phyloP scores from a whole-genome alignment of 1,284 basidiomycete genomes.

The Trichosporon ovoides region DNA sequence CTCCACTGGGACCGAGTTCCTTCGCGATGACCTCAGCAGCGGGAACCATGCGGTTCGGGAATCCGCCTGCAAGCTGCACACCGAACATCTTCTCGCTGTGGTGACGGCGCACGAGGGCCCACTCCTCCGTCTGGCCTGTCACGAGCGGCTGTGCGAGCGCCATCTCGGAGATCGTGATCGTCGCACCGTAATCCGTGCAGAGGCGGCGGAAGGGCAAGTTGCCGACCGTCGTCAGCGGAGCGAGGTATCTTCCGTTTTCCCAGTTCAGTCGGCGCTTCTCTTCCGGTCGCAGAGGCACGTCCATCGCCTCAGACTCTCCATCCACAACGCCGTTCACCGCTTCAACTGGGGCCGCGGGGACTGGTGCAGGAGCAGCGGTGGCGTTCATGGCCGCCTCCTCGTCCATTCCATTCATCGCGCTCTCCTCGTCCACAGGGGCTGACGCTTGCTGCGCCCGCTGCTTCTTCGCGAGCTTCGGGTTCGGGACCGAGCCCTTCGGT shows the following conservation, averaged over 20 bases:
- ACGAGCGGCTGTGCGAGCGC: constrained; percentile 77
- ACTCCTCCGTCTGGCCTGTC: constrained; percentile 77
- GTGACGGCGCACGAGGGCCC: constrained; percentile 81
- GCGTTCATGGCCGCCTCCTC: constrained; percentile 27
- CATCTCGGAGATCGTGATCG: constrained; percentile 93
- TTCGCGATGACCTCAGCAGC: constrained; percentile 76
- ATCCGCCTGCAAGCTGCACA: constrained; percentile 61
- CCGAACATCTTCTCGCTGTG: constrained; percentile 86
- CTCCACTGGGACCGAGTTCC: constrained; percentile 56
- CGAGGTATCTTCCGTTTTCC: constrained; percentile 84
- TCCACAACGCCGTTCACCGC: constrained; percentile 32
- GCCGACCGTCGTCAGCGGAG: constrained; percentile 91
- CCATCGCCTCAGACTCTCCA: constrained; percentile 35
- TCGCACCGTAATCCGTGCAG: constrained; percentile 78
- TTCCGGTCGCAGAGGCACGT: constrained; percentile 57
- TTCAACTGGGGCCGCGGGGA: constrained; percentile 26
- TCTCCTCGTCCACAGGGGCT: constrained; percentile 42
- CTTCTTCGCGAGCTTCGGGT: constrained; percentile 15
- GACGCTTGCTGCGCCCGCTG: constrained; percentile 22
- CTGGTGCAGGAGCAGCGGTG: not conserved
- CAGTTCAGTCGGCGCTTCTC: constrained; percentile 88
- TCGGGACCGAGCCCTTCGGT: constrained; percentile 4
- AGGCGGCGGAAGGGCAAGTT: constrained; percentile 91
- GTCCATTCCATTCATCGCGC: constrained; percentile 33
- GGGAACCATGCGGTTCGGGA: constrained; percentile 55